phyloP scores from a whole-genome alignment of 2,329 filamentous ascomycete species.

The Colletotrichum sp. region DNA sequence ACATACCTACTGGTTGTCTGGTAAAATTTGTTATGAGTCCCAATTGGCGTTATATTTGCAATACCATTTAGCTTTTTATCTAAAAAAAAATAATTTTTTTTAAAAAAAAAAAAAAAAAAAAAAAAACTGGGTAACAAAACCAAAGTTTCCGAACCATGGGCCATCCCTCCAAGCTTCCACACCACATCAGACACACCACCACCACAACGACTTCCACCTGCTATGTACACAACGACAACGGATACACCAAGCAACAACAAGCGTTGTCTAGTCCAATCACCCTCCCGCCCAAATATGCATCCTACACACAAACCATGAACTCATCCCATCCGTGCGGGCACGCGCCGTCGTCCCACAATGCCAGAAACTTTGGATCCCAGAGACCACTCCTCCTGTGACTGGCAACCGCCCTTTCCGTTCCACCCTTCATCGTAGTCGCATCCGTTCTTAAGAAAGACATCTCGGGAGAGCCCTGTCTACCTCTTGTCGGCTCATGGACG shows the following conservation, averaged over 20 bases:
- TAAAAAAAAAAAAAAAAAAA: too few relatives aligned
- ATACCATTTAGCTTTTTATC: too few relatives aligned
- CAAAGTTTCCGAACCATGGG: conserved; percentile 15
- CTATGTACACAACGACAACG: neutral
- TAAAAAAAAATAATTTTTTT: too few relatives aligned
- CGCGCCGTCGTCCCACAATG: conserved; percentile 5
- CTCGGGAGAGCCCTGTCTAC: conserved; percentile 1
- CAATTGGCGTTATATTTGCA: too few relatives aligned
- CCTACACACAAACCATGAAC: neutral
- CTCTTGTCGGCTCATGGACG: neutral
- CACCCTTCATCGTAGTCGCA: neutral
- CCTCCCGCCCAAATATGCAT: neutral
- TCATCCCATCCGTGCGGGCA: conserved; percentile 9
- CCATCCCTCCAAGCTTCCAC: neutral
- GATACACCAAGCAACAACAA: neutral
- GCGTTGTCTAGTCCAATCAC: neutral
- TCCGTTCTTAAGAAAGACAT: conserved; percentile 7
- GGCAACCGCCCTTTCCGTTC: neutral
- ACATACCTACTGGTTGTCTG: too few relatives aligned
- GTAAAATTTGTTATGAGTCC: too few relatives aligned
- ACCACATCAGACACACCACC: neutral
- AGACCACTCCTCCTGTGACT: neutral
- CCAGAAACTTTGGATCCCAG: neutral
- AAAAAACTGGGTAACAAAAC: too few relatives aligned
- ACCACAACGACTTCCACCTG: neutral